Percentiles rank a stretch among this genome's conserved stretches.
These are phyloP conservation scores for Ceratocystis lukuohia DNA, from an alignment of 2,329 filamentous ascomycete genomes.

Conservation along the genomic window DNA sequence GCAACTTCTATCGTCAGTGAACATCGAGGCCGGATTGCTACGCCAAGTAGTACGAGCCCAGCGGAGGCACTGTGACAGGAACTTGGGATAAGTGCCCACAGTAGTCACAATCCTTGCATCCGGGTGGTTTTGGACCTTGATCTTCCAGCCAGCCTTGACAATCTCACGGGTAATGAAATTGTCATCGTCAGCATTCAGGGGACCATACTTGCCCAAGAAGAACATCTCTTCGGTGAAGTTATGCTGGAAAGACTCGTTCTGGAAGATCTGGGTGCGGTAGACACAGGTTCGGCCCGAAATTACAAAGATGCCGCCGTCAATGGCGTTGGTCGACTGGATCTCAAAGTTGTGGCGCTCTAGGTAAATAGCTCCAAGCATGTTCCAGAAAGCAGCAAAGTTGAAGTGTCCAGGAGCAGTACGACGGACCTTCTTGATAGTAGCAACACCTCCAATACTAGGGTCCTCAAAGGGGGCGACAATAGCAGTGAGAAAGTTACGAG, in stretches of 20 bases:
- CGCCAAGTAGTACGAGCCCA: conserved; percentile 48
- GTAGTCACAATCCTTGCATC: conserved; percentile 39
- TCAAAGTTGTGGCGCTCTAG: conserved; percentile 51
- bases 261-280: conserved; percentile 38
- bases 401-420: conserved; percentile 26
- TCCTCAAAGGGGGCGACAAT: conserved; percentile 35
- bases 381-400: conserved; percentile 30
- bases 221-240: conserved; percentile 39
- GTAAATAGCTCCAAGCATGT: conserved; percentile 46
- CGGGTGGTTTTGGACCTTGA: conserved; percentile 40
- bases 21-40: conserved; percentile 39
- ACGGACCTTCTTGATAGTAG: conserved; percentile 41
- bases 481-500: conserved; percentile 28
- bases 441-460: conserved; percentile 38
- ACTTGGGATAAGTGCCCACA: conserved; percentile 38
- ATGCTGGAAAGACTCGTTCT: conserved; percentile 30
- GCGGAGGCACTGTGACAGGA: conserved; percentile 38
- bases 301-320: conserved; percentile 47
- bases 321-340: conserved; percentile 38
- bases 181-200: conserved; percentile 45
- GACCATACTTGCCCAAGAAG: conserved; percentile 32
- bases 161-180: conserved; percentile 46
- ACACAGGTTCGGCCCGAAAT: conserved; percentile 43
- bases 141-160: conserved; percentile 36
- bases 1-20: conserved; percentile 14